Evolutionary conservation across 768 basidiomycete species (phyloP).

Genomic region (Leccinum aurantiacum): DNA sequence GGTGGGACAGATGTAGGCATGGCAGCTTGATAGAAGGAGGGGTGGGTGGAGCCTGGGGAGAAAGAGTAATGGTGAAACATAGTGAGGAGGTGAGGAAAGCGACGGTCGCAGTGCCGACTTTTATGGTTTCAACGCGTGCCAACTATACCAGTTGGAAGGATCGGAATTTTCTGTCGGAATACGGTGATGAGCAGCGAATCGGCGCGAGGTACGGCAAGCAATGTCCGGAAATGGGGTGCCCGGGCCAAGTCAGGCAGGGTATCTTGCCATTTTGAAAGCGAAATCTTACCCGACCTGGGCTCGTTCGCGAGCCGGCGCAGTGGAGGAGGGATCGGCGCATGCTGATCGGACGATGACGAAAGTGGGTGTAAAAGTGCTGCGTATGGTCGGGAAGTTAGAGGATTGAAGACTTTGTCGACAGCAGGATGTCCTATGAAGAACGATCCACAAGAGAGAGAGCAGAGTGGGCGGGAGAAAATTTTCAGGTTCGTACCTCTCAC

Average conservation of each 20-base stretch:
- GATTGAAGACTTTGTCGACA: background rate
- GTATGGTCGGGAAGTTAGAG: background rate
- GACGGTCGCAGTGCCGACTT: background rate
- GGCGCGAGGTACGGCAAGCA: too few species aligned
- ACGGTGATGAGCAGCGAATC: background rate
- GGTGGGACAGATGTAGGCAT: background rate
- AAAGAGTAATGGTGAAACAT: background rate
- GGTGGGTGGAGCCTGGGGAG: background rate
- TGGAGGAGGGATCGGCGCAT: background rate
- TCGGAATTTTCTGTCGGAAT: too few species aligned
- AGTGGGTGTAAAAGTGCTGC: background rate
- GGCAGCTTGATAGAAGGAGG: background rate
- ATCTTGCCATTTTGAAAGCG: background rate
- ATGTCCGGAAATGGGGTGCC: background rate
- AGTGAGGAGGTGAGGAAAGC: background rate
- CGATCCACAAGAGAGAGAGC: background rate
- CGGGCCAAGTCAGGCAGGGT: background rate
- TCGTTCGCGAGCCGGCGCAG: background rate
- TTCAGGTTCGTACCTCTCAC: background rate
- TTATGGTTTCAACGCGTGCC: background rate
- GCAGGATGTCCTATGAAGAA: background rate
- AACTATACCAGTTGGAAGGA: too few species aligned
- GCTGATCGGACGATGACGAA: background rate
- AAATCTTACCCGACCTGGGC: background rate
- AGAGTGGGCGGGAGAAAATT: background rate